phyloP scores from a whole-genome alignment of 1,284 basidiomycete genomes.

The Sphagnurus paluster region DNA sequence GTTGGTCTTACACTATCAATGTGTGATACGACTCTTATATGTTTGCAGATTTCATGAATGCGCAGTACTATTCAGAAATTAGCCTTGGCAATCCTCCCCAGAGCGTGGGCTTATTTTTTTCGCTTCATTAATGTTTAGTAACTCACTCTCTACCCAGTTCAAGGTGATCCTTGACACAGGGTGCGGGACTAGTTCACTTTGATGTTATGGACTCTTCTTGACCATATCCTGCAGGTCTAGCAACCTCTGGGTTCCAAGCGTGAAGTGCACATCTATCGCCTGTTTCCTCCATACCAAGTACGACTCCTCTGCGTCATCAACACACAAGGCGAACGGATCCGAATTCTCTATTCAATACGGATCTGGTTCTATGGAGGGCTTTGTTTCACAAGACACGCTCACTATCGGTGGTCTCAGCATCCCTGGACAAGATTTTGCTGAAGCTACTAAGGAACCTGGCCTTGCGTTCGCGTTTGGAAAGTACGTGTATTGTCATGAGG shows the following conservation, averaged over 20 bases:
- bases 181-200: conserved; percentile 31
- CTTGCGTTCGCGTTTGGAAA: conserved; percentile 97
- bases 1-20: conserved; percentile 53
- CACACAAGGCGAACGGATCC: conserved; percentile 92
- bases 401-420: conserved; percentile 85
- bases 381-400: conserved; percentile 86
- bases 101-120: conserved; percentile 40
- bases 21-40: background rate
- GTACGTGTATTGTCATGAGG: conserved; percentile 43
- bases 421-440: conserved; percentile 87
- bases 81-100: conserved; percentile 81
- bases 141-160: conserved; percentile 44
- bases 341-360: conserved; percentile 95
- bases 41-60: conserved; percentile 88
- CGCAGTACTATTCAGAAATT: conserved; percentile 96
- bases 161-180: conserved; percentile 90
- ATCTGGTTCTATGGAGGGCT: conserved; percentile 96
- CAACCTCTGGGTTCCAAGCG: conserved; percentile 94
- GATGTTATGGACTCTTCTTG: conserved; percentile 6
- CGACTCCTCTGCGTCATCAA: conserved; percentile 79
- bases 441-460: conserved; percentile 96
- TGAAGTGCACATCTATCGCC: conserved; percentile 90
- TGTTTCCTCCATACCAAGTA: conserved; percentile 98
- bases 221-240: conserved; percentile 57
- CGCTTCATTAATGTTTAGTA: conserved; percentile 9